These are phyloP conservation scores for Inonotus obliquus DNA, from an alignment of 1,284 basidiomycete species.

Conservation along the genomic window DNA sequence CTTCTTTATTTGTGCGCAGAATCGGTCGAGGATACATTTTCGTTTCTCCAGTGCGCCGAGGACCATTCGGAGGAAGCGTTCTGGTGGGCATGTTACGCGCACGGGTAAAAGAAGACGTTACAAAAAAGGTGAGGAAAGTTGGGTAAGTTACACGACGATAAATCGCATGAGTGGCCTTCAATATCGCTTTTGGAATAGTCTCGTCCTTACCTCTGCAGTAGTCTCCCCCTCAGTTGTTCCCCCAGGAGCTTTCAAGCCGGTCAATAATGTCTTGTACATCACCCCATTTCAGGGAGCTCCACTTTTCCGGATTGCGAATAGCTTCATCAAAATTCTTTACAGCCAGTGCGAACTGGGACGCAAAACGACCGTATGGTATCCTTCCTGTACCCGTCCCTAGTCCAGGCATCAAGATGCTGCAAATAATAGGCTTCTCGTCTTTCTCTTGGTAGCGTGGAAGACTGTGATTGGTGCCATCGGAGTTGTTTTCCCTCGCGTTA, in stretches of 20 bases:
- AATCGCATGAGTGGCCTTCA: background rate
- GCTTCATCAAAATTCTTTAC: slow-evolving; percentile 20
- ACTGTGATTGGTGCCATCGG: no score
- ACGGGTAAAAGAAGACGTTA: background rate
- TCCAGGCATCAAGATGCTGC: slow-evolving; percentile 25
- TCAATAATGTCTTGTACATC: background rate
- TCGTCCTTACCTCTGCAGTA: background rate
- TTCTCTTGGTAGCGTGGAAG: background rate
- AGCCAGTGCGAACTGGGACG: slow-evolving; percentile 25
- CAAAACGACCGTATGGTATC: slow-evolving; percentile 18
- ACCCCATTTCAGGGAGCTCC: slow-evolving; percentile 3
- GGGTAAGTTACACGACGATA: background rate
- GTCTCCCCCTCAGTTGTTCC: background rate
- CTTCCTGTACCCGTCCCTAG: slow-evolving; percentile 24
- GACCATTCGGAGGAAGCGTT: background rate
- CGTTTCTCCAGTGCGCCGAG: background rate
- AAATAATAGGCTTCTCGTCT: slow-evolving; percentile 11
- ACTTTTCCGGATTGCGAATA: background rate
- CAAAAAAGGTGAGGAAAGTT: background rate
- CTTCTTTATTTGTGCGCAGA: background rate
- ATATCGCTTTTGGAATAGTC: background rate
- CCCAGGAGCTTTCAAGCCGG: background rate
- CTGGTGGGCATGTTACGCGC: background rate
- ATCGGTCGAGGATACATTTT: background rate
- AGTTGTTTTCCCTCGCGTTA: background rate